Evolutionary conservation across 2,329 filamentous ascomycete genomes (phyloP).

Genomic region (Polytolypa hystricis): DNA sequence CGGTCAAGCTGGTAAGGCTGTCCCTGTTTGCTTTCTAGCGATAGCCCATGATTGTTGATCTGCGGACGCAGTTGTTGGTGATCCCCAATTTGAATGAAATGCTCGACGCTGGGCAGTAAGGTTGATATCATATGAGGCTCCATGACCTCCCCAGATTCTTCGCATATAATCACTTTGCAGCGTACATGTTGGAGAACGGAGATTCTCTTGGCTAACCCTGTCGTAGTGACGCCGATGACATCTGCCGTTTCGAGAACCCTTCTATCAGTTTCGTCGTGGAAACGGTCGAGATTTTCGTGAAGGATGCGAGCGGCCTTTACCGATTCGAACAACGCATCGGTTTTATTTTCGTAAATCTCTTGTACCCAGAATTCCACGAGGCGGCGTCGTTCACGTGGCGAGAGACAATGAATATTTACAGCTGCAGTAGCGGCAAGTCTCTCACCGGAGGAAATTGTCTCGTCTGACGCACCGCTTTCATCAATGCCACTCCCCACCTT

Average conservation of each 20-base stretch:
- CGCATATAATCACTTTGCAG: conserved; percentile 44
- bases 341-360: conserved; percentile 9
- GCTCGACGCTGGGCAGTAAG: conserved; percentile 29
- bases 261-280: conserved; percentile 10
- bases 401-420: conserved; percentile 14
- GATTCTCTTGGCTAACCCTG: conserved; percentile 18
- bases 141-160: conserved; percentile 59
- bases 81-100: conserved; percentile 29
- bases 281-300: conserved; percentile 11
- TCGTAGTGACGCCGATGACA: conserved; percentile 22
- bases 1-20: conserved; percentile 44
- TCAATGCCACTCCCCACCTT: no score
- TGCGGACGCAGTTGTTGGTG: conserved; percentile 24
- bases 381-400: conserved; percentile 9
- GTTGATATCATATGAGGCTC: conserved; percentile 44
- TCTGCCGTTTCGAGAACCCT: conserved; percentile 15
- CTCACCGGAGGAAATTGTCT: no score
- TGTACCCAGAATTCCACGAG: conserved; percentile 12
- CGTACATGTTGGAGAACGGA: conserved; percentile 31
- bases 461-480: no score
- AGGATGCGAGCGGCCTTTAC: conserved; percentile 17
- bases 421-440: no score
- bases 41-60: conserved; percentile 33
- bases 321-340: no score
- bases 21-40: conserved; percentile 40